Evolutionary conservation across 129 eudicot genomes (phyloP), one percentile per base, ranked within the genome.

Genomic region (Lactuca saligna): DNA sequence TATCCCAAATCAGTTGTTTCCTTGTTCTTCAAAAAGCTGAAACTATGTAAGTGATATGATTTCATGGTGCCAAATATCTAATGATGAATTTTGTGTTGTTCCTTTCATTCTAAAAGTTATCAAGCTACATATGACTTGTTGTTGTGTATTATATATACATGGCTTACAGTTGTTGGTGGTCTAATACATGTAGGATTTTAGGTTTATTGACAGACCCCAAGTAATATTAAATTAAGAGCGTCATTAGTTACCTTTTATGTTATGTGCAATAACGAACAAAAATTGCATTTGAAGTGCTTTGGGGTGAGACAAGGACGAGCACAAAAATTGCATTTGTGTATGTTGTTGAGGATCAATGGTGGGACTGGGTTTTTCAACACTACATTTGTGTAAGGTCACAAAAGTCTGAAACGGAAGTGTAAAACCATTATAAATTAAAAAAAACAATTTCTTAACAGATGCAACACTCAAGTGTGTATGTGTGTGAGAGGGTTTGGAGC

Each of bases 1-100:
- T 91, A 86, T 76, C 98, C 98, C 4, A 91, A 91, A 79, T 88
- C 91, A 9, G 10, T 82, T 37, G 89, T 91, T 15, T 84, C 98
- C 14, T 44, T 78, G n/a, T 88, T 77, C 79, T 88, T 91, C 72
- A 91, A 82, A 75, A 91, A 86, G 83, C 80, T 91, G 42, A 86
- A 86, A 81, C 89, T 91, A 54, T 90, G 97, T 61, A 89, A 89
- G 86, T 89, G 93, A 87, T 83, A n/a, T 20, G 25, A 63, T 54
- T 16, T 9, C 20, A 15, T 64, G 54, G n/a, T 39, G 15, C 51
- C 62, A 57, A 46, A 60, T 33, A 39, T 20, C n/a, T 4, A 20
- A 39, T 12, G 57, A 20, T 50, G 17, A 60, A 15, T 68, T 25
- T 60, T 75, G 70, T 68, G 17, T 34, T 33, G 8, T 57, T 44